Base-by-base conservation (phyloP, 176 grass and related monocot species). In the Carex parvula region DNA sequence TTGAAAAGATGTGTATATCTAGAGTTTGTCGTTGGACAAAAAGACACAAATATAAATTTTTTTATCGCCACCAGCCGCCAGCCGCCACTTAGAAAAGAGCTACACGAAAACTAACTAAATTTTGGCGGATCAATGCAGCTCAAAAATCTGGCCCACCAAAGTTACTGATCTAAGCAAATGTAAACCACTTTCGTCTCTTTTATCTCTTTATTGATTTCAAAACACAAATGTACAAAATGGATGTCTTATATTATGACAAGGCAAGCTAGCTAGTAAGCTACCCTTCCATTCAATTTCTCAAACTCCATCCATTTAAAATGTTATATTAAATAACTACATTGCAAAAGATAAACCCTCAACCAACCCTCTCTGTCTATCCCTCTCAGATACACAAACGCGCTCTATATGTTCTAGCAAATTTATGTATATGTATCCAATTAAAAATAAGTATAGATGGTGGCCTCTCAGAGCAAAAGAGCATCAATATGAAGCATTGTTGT, bases 111-210 rank as follows among this genome's bases (percentile, higher is more conserved):
- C 41, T 50, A 72, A 72, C 69, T 72, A 50, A 21, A 72, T 72
- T 72, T 50, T 71, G 68, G 17, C 68, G 17, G 35, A n/a, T n/a
- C n/a, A n/a, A n/a, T n/a, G n/a, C n/a, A 8, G 68, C 68, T 37
- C 35, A 44, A 44, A 71, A 71, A 18, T 74, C 20, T 29, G 46
- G 46, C 20, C 71, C 44, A 46, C 44, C 20, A 76, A 75, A 76
- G 41, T 8, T 48, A 82, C 37, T 82, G 80, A 67, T 18, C 39
- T 82, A 65, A 66, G 60, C 80, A 64, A 13, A 60, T 48, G 9
- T 67, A 66, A 67, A 82, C 80, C 61, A 66, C 11, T 66, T 82
- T 82, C 66, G 60, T 65, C 58, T 41, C n/a, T 52, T 6, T 62
- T 82, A 29, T 44, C 41, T 2, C 29, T 81, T 62, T 64, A 44